Conservation (phyloP, 768 basidiomycete genomes). For the Strobilomyces confusus region DNA sequence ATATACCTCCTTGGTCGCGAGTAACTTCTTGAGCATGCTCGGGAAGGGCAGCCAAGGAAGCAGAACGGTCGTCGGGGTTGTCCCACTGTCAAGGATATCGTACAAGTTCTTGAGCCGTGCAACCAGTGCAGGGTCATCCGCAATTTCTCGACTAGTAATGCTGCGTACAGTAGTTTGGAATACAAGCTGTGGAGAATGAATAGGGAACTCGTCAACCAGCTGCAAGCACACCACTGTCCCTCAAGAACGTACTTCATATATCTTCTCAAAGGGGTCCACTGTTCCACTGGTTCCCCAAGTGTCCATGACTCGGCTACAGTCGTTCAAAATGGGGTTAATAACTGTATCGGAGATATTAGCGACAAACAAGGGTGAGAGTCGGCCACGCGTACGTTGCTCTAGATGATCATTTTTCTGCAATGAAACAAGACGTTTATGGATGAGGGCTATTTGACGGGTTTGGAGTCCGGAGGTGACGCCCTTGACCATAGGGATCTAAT, state of each 20-base stretch:
- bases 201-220: not conserved
- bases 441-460: constrained; percentile 54
- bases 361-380: not conserved
- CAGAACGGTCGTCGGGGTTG: constrained; percentile 68
- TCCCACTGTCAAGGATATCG: constrained; percentile 63
- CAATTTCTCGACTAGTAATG: constrained; percentile 64
- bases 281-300: constrained; percentile 61
- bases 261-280: constrained; percentile 68
- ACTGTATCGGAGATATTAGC: constrained; percentile 40
- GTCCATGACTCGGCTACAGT: constrained; percentile 57
- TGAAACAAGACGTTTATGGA: constrained; percentile 66
- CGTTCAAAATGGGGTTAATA: constrained; percentile 60
- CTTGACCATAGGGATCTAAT: constrained; percentile 69
- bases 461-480: constrained; percentile 73
- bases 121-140: constrained; percentile 60
- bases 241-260: constrained; percentile 53
- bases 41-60: constrained; percentile 75
- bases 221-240: not conserved
- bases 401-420: constrained; percentile 63
- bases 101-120: constrained; percentile 61
- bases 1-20: constrained; percentile 74
- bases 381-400: constrained; percentile 47
- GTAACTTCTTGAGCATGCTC: constrained; percentile 65
- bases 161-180: constrained; percentile 73
- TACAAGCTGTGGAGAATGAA: constrained; percentile 42